These are phyloP conservation scores for Trichophaea hybrida DNA, from an alignment of 2,329 filamentous ascomycete genomes.

Conservation along the genomic window DNA sequence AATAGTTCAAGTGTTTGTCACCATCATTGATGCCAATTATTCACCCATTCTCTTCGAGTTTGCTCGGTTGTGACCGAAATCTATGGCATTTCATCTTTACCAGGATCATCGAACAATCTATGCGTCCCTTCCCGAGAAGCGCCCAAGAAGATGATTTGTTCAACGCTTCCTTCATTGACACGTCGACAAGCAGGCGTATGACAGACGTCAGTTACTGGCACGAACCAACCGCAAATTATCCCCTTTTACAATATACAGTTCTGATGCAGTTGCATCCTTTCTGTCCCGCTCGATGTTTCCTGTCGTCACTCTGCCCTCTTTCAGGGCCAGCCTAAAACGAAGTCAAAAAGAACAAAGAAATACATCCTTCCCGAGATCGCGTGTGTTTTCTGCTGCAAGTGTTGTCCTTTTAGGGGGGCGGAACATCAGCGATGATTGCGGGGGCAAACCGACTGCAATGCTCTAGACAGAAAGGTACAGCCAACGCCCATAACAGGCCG, in stretches of 20 bases:
- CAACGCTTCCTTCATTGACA: conserved; percentile 2
- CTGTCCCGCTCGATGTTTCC: background rate
- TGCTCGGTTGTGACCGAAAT: background rate
- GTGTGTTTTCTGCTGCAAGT: background rate
- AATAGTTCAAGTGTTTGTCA: background rate
- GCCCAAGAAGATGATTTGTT: conserved; percentile 4
- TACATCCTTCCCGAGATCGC: background rate
- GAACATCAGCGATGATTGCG: background rate
- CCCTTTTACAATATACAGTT: background rate
- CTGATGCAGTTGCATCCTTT: background rate
- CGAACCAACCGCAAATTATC: background rate
- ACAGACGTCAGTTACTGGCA: no score
- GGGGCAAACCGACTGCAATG: background rate
- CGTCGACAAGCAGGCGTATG: conserved; percentile 1
- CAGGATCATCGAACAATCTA: background rate
- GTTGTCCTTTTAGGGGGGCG: background rate
- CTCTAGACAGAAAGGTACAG: background rate
- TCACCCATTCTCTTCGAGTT: background rate
- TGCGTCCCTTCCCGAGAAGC: background rate
- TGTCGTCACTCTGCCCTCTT: background rate
- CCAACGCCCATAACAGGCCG: background rate
- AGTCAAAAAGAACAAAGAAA: background rate
- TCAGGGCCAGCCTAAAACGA: background rate
- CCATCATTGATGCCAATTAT: background rate
- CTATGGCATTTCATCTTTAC: background rate